Evolutionary conservation across 805 yeast species (phyloP).

Genomic region (Aciculoconidium aculeatum): DNA sequence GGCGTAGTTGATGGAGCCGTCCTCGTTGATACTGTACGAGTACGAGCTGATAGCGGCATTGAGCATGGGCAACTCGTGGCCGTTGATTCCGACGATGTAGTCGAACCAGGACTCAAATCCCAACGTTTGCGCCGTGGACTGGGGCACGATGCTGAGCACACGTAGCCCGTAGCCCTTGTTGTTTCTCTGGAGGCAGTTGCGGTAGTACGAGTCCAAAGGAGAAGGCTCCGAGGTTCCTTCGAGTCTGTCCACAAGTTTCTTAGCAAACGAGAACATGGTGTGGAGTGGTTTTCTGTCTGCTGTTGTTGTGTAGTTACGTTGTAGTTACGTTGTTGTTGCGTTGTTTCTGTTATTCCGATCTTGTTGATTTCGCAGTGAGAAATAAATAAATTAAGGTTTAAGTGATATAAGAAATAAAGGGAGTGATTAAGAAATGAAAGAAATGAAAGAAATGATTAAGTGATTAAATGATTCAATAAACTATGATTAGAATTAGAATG

Average conservation of each 20-base stretch:
- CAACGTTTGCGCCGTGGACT: conserved; percentile 25
- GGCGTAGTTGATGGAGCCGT: conserved; percentile 36
- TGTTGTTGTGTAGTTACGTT: too few species aligned
- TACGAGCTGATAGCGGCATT: conserved; percentile 23
- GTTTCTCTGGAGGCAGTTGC: conserved; percentile 23
- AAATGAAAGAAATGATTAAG: too few species aligned
- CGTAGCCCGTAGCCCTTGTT: conserved; percentile 39
- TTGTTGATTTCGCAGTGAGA: too few species aligned
- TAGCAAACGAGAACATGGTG: conserved; percentile 42
- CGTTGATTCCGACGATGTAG: conserved; percentile 74
- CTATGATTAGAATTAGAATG: too few species aligned
- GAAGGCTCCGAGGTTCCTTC: conserved; percentile 20
- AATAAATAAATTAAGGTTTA: too few species aligned
- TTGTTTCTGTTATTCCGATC: too few species aligned
- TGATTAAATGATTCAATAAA: too few species aligned
- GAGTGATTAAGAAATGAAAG: too few species aligned
- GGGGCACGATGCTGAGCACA: conserved; percentile 32
- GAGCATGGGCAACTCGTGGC: conserved; percentile 49
- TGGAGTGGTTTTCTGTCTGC: too few species aligned
- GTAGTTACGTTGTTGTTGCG: too few species aligned
- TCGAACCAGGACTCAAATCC: conserved; percentile 83
- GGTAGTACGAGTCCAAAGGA: conserved; percentile 31
- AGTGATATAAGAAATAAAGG: too few species aligned
- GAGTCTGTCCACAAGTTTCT: conserved; percentile 34
- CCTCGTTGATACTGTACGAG: conserved; percentile 32